Base-by-base conservation (phyloP, 495 filamentous ascomycete genomes). In the Aspergillus incahuasiensis region DNA sequence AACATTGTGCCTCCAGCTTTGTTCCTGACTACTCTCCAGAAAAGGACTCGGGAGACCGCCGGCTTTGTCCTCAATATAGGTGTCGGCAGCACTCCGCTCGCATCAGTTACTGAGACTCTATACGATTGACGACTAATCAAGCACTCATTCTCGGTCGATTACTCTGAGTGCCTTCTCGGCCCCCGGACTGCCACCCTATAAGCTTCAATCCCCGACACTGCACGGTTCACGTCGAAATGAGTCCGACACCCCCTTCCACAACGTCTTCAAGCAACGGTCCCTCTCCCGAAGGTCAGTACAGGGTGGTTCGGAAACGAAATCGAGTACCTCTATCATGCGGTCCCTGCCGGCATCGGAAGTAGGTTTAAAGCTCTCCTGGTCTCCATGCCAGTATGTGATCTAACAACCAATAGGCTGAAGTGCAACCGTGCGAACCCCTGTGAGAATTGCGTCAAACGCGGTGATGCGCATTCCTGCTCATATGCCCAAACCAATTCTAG, bases 321-420 rank as follows among this genome's bases (percentile, higher is more conserved):
- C 80, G 94, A 54, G 89, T 99, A 15, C 94, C 94, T 28, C 78
- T 99, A 39, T 96, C 91, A 42, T 99, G 94, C 68, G 94, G 84
- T 53, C 91, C 94, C 20, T 99, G 94, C 68, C 80, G 94, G 63
- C 87, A 91, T 65, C 84, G 94, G 79, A 98, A 98, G 94, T 96
- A 78, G 80, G 88, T 64, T 43, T 56, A 57, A 50, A 30, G 55
- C 25, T 55, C 57, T 22, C 19, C 41, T 56, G 60, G 74, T 55
- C 54, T 20, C 38, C 12, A 16, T 40, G 41, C 50, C 58, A 76
- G 71, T 54, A 39, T 50, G 28, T 46, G 28, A 21, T 58, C 58
- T 68, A 70, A 72, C 68, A 66, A 46, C 54, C 38, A 28, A 47
- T 63, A 89, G 87, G 67, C 73, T 91, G 70, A 99, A 97, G 82